Evolutionary conservation across 208 protist genomes (phyloP).

Genomic region (Leishmania gerbilli): DNA sequence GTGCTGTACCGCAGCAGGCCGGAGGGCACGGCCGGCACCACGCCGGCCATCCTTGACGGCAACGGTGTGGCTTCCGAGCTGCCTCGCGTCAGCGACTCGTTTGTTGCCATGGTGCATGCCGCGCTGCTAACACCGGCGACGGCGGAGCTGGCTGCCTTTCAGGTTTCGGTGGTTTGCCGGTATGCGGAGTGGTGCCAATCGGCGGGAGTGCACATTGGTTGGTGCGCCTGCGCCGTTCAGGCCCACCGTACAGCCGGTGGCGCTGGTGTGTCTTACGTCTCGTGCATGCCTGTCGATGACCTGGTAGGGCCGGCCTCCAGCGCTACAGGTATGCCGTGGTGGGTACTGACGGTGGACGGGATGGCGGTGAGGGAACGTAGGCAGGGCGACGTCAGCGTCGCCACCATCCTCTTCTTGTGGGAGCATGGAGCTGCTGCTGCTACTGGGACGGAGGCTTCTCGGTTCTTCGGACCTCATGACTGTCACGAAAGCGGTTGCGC

Average conservation of each 20-base stretch:
- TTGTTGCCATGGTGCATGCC: not conserved
- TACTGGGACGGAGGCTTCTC: not conserved
- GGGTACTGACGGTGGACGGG: slow-evolving; percentile 12
- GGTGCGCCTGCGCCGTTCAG: slow-evolving; percentile 21
- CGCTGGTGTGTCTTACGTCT: not conserved
- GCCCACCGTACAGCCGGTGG: not conserved
- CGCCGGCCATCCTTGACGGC: not conserved
- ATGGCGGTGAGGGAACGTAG: not conserved
- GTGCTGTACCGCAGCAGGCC: not conserved
- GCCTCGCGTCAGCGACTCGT: slow-evolving; percentile 8
- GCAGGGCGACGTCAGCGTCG: not conserved
- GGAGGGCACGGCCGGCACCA: not conserved
- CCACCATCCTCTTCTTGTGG: slow-evolving; percentile 6
- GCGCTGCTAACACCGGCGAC: slow-evolving; percentile 5
- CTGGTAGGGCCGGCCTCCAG: not conserved
- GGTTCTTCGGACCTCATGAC: not conserved
- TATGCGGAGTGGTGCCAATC: slow-evolving; percentile 31
- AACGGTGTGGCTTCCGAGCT: not conserved
- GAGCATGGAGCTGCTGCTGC: slow-evolving; percentile 4
- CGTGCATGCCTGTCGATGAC: not conserved
- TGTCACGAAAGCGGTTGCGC: not conserved
- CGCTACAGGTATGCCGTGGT: slow-evolving; percentile 8
- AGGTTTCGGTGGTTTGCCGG: slow-evolving; percentile 6
- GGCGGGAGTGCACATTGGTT: slow-evolving; percentile 13
- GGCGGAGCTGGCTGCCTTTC: slow-evolving; percentile 20